These are phyloP conservation scores for Protomyces inouyei DNA, from an alignment of 1,139 yeast species.

Conservation along the genomic window DNA sequence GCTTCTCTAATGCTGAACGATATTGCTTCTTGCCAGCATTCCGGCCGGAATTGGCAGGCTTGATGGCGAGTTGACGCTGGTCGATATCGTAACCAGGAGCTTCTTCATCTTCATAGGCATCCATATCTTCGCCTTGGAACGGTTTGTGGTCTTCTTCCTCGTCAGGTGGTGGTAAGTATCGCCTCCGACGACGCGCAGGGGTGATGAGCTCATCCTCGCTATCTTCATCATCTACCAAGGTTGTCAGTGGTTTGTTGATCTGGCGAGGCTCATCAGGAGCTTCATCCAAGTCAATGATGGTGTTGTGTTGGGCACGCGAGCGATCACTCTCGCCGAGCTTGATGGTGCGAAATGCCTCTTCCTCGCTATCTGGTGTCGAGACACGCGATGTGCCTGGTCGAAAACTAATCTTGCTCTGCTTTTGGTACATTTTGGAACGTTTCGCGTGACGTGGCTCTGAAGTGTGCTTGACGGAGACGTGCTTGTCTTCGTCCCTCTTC, in stretches of 20 bases:
- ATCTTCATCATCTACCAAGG: background rate
- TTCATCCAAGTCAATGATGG: background rate
- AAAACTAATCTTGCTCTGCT: conserved; percentile 1
- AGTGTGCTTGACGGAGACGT: background rate
- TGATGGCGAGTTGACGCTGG: background rate
- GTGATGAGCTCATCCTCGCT: conserved; percentile 23
- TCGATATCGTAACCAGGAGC: background rate
- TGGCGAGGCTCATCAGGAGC: background rate
- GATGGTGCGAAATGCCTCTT: conserved; percentile 16
- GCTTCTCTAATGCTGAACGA: conserved; percentile 4
- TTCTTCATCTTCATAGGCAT: background rate
- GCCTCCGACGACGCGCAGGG: conserved; percentile 8
- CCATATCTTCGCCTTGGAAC: background rate
- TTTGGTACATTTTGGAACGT: background rate
- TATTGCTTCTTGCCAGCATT: conserved; percentile 6
- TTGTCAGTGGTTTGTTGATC: background rate
- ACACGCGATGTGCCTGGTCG: background rate
- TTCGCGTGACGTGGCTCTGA: background rate
- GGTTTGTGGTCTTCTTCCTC: background rate
- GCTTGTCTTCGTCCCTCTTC: background rate
- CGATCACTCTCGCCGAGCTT: background rate
- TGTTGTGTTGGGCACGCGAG: background rate
- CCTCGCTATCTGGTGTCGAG: conserved; percentile 6
- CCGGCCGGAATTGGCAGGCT: background rate
- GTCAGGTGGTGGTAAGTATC: conserved; percentile 8